Percentiles rank a stretch among this genome's conserved stretches.
Evolutionary conservation across 2,329 filamentous ascomycete species (phyloP).

Genomic region (Thermochaetoides dissita): DNA sequence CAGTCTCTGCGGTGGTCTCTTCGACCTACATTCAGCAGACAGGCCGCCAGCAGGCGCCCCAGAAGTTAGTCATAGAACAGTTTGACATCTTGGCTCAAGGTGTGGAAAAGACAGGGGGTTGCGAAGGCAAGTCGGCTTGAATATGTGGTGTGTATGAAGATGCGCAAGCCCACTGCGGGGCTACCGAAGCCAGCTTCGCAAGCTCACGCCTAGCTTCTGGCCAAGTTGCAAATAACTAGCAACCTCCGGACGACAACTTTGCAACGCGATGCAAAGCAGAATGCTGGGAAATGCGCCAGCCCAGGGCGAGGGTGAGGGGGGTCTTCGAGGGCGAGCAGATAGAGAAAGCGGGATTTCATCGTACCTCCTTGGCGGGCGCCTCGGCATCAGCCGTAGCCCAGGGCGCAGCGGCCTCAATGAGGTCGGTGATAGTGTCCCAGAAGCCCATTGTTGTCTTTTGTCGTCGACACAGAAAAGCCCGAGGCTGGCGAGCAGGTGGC

Average conservation of each 20-base stretch:
- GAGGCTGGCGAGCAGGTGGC: constrained; percentile 10
- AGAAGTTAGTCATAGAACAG: no score
- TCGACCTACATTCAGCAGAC: constrained; percentile 22
- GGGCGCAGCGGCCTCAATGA: constrained; percentile 50
- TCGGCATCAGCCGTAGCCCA: constrained; percentile 53
- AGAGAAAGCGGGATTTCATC: constrained; percentile 1
- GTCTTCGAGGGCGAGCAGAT: background rate
- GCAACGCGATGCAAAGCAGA: no score
- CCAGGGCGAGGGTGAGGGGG: background rate
- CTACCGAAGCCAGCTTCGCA: no score
- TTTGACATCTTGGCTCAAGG: no score
- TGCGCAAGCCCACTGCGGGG: no score
- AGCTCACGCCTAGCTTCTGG: no score
- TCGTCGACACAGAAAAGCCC: constrained; percentile 18
- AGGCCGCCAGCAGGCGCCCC: constrained; percentile 1
- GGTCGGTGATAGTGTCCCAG: constrained; percentile 50
- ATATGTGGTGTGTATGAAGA: background rate
- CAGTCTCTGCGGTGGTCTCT: constrained; percentile 21
- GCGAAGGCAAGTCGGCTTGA: background rate
- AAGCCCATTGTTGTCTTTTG: constrained; percentile 42
- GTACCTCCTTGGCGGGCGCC: constrained; percentile 48
- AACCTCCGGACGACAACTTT: no score
- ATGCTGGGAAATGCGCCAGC: no score
- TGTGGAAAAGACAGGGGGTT: background rate
- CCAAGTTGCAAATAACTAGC: no score